Conservation (phyloP, 768 basidiomycete genomes). For the Lanmaoa pseudosensibilis region DNA sequence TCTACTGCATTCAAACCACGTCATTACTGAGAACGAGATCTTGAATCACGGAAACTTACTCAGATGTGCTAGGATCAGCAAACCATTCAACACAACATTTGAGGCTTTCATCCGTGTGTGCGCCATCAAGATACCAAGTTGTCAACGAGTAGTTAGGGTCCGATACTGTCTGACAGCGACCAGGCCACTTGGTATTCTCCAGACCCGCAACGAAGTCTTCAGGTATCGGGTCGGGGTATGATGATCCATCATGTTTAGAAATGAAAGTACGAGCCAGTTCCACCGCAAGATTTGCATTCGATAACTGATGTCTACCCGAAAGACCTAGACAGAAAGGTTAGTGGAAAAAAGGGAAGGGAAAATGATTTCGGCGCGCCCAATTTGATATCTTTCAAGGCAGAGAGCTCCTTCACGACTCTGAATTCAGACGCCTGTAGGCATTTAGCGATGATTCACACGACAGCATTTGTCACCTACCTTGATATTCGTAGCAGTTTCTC, state of each 20-base stretch:
- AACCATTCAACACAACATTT: constrained; percentile 90
- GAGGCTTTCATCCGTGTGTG: constrained; percentile 91
- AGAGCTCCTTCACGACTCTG: constrained; percentile 52
- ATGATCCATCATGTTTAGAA: constrained; percentile 24
- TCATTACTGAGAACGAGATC: constrained; percentile 5
- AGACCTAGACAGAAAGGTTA: constrained; percentile 55
- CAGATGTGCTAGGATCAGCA: constrained; percentile 53
- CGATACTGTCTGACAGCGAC: constrained; percentile 82
- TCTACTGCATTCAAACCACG: background rate
- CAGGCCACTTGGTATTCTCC: constrained; percentile 81
- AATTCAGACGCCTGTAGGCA: constrained; percentile 63
- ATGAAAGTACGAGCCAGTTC: constrained; percentile 71
- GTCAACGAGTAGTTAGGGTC: constrained; percentile 54
- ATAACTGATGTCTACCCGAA: constrained; percentile 79
- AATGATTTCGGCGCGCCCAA: constrained; percentile 49
- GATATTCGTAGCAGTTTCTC: constrained; percentile 60
- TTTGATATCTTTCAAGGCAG: constrained; percentile 51
- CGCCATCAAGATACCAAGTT: constrained; percentile 94
- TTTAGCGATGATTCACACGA: background rate
- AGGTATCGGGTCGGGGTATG: constrained; percentile 40
- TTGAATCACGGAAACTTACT: constrained; percentile 17
- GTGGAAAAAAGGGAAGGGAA: background rate
- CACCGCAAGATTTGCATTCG: constrained; percentile 87
- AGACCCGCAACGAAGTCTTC: constrained; percentile 60
- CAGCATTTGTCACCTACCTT: constrained; percentile 44